Evolutionary conservation across 305 asterid genomes (phyloP).

Genomic region (Fraxinus sp.): DNA sequence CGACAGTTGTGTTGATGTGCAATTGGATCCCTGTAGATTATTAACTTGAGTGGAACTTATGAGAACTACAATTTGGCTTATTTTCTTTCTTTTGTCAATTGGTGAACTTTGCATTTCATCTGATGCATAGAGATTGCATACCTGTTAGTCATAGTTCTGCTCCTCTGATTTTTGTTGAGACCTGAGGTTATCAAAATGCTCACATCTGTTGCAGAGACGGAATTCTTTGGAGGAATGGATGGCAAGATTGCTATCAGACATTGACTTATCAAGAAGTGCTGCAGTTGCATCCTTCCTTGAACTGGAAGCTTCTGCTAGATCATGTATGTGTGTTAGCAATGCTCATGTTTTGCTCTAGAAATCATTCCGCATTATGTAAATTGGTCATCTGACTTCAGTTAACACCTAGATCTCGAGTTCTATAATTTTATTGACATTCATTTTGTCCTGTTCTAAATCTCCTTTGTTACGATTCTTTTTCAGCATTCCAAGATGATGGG

Average conservation of each 20-base stretch:
- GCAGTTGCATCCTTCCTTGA: constrained; percentile 92
- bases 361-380: background rate
- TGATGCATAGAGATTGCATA: constrained; percentile 21
- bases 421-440: constrained; percentile 11
- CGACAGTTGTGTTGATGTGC: background rate
- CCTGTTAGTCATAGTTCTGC: constrained; percentile 21
- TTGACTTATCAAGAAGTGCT: constrained; percentile 79
- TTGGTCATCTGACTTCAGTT: constrained; percentile 6
- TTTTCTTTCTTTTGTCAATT: background rate
- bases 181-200: constrained; percentile 23
- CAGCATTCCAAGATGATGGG: constrained; percentile 91
- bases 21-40: background rate
- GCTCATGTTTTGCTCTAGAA: constrained; percentile 11
- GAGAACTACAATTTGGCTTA: background rate
- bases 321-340: constrained; percentile 57
- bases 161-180: constrained; percentile 13
- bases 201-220: constrained; percentile 62
- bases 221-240: constrained; percentile 91
- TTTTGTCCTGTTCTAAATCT: constrained; percentile 15
- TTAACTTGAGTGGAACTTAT: constrained; percentile 14
- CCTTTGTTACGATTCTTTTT: constrained; percentile 16
- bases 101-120: background rate
- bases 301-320: constrained; percentile 96
- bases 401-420: constrained; percentile 21
- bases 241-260: constrained; percentile 78